phyloP scores from a whole-genome alignment of 2,329 filamentous ascomycete species.

The Colletotrichum coccodes region DNA sequence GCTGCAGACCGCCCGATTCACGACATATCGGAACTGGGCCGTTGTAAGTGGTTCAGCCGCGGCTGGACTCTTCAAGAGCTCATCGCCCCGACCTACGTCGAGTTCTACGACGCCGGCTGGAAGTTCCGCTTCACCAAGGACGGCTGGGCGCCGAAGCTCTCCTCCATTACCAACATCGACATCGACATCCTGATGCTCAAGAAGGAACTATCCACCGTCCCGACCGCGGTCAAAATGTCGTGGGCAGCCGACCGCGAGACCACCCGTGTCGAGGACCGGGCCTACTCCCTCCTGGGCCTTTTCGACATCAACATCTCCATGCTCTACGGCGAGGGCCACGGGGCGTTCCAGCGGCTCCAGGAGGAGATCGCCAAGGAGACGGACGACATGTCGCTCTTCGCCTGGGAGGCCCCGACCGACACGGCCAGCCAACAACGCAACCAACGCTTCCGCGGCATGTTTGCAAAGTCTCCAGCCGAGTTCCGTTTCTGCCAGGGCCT shows the following conservation, averaged over 20 bases:
- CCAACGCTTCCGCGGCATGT: not conserved
- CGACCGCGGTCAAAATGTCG: constrained; percentile 39
- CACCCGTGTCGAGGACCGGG: constrained; percentile 36
- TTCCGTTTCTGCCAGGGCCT: not conserved
- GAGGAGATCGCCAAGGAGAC: not conserved
- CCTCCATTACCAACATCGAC: constrained; percentile 9
- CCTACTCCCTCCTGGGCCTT: constrained; percentile 41
- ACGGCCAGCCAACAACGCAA: not conserved
- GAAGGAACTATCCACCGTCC: not conserved
- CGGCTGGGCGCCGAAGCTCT: not conserved
- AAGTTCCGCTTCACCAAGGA: constrained; percentile 21
- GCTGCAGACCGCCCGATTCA: not conserved
- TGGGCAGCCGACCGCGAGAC: constrained; percentile 40
- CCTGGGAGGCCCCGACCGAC: not conserved
- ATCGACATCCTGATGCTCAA: not conserved
- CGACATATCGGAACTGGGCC: not conserved
- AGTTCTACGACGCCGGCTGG: constrained; percentile 35
- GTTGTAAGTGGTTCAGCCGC: constrained; percentile 35
- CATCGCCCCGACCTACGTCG: constrained; percentile 29
- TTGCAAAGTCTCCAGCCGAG: not conserved
- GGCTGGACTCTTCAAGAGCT: constrained; percentile 38
- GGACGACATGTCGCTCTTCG: constrained; percentile 12
- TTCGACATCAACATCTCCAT: constrained; percentile 41
- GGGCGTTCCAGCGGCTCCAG: constrained; percentile 37
- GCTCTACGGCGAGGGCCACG: constrained; percentile 40